A percentile compares a stretch with the other conserved stretches of the same genome.
Conservation (phyloP, 768 basidiomycete genomes). For the Nidula microcarpa region DNA sequence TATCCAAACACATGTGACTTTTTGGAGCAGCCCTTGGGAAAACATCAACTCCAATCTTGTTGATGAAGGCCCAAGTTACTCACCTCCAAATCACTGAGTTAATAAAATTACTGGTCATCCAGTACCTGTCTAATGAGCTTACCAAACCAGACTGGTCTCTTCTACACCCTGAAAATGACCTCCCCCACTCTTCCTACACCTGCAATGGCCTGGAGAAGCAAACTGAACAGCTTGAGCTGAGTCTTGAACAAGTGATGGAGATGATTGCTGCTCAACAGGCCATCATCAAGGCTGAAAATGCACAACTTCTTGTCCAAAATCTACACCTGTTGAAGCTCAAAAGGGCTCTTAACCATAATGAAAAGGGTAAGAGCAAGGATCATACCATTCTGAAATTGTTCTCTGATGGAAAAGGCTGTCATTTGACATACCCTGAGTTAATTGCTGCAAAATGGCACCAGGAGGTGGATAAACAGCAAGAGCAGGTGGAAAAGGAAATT, state of each 20-base stretch:
- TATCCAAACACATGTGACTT: no score
- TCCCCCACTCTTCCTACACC: background rate
- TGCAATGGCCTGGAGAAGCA: slow-evolving; percentile 1
- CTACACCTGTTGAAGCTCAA: slow-evolving; percentile 9
- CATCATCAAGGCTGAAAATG: slow-evolving; percentile 10
- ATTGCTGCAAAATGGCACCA: background rate
- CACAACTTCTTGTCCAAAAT: slow-evolving; percentile 13
- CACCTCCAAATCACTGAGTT: no score
- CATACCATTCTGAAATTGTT: slow-evolving; percentile 4
- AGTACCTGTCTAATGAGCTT: no score
- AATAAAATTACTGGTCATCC: no score
- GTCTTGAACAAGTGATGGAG: slow-evolving; percentile 3
- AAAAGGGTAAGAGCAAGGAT: slow-evolving; percentile 8
- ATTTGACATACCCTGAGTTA: slow-evolving; percentile 5
- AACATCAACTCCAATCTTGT: no score
- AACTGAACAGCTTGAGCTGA: slow-evolving; percentile 1
- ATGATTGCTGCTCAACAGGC: slow-evolving; percentile 4
- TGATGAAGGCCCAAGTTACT: no score
- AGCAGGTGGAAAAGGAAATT: no score
- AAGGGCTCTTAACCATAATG: slow-evolving; percentile 7
- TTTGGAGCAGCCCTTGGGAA: no score
- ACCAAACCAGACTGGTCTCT: no score
- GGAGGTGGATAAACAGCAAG: slow-evolving; percentile 2
- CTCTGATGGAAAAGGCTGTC: slow-evolving; percentile 5
- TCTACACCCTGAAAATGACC: background rate